Base-by-base conservation (phyloP, 345 rosid species). In the Brassica juncea region DNA sequence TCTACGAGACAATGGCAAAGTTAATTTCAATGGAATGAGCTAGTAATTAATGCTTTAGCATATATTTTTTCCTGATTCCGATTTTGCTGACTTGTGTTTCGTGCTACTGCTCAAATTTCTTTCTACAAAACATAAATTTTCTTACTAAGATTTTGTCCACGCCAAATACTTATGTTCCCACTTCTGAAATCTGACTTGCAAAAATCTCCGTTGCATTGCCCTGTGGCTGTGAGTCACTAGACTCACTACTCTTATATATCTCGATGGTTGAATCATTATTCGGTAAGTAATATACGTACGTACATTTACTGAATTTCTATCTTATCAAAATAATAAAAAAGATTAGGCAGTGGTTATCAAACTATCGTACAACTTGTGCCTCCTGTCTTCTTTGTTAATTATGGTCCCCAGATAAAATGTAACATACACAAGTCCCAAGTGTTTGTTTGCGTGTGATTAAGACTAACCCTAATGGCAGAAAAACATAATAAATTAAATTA, bases 401-500 rank as follows among this genome's bases (percentile, higher is more conserved):
- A 70, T 70, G 64, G 75, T 11, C 70, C 64, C 31, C 6, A 25
- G 70, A 77, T n/a, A 34, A 77, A 49, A 49, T 77, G 42, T 32
- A 11, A 47, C 12, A 49, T 6, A 19, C 70, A 64, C 63, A 64
- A 64, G 21, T 74, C 69, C 23, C 34, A 32, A 49, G 55, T 49
- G 70, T 61, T 11, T 62, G 64, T 70, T 77, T 70, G 71, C 81
- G 65, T 49, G 66, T 62, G 58, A 52, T 25, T 62, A 77, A 54
- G 59, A 54, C 59, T 15, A 54, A 16, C 59, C 59, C 25, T 54
- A 54, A 54, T 54, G 59, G 25, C 19, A 70, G 75, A 77, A 30
- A 54, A 54, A 54, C 10, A 23, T 23, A 23, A 23, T 23, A 52
- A 52, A 52, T 34, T 0, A 19, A 19, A 14, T 34, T 0, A 19